Evolutionary conservation across 2,329 filamentous ascomycete species (phyloP), one percentile per base, ranked within the genome.

Genomic region (Alternaria gansuensis): DNA sequence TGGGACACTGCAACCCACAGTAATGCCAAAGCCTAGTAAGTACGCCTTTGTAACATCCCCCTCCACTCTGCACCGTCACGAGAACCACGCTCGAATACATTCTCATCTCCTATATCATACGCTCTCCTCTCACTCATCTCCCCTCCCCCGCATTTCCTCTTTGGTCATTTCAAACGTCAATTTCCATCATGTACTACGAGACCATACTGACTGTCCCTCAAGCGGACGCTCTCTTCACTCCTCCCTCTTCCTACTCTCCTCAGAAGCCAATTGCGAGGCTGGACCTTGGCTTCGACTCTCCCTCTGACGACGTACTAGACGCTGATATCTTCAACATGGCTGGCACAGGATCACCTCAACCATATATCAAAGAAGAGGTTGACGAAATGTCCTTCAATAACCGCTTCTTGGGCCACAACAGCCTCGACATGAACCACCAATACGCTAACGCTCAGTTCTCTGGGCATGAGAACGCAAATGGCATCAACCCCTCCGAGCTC

Each of bases 401-500:
- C 63, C 71, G 72, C 34, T 85, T 82, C 75, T 80, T 82, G 69
- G 79, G 78, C 62, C 79, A 83, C 63, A 79, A 79, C 66, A 79
- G 79, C 61, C 84, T 82, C 70, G 78, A 80, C 55, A 83, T 86
- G 78, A 76, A 78, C 57, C 83, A 84, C 56, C 84, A 85, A 65
- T 77, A 70, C 65, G 72, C 73, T 54, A 77, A 77, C 62, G 78
- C 81, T 63, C 79, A 83, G 62, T 85, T 85, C 75, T 76, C 79
- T 44, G 66, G 71, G 37, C 73, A 76, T 24, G 75, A 74, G 40
- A 74, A 74, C 44, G 71, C 72, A 23, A 68, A 67, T 43, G 79
- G 84, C 64, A 84, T 97, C 72, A 91, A 97, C 74, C 94, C 94
- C 10, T 94, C 91, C 62, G 92, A 95, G 63, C 84, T 97, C 59